These are phyloP conservation scores for Juglanconis juglandina DNA, from an alignment of 2,329 filamentous ascomycete species.

Conservation along the genomic window DNA sequence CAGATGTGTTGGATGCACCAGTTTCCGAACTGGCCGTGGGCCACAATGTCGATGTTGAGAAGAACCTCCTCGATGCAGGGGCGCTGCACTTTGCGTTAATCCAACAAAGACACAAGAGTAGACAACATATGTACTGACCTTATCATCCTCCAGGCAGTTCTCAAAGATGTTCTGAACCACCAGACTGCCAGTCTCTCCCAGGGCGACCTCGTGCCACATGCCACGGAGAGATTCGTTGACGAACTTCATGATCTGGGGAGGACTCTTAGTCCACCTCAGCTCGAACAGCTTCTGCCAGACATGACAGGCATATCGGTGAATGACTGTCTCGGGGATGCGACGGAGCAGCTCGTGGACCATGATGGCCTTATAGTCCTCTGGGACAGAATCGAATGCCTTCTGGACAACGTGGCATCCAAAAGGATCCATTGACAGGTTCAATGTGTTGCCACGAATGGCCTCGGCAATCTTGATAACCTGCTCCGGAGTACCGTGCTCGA, in stretches of 20 bases:
- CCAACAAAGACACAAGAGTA: not conserved
- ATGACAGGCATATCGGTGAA: conserved; percentile 97
- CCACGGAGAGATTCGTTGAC: conserved; percentile 92
- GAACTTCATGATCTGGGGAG: conserved; percentile 96
- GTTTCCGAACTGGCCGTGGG: conserved; percentile 96
- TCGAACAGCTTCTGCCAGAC: conserved; percentile 99
- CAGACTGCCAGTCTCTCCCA: conserved; percentile 94
- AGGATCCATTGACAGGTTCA: conserved; percentile 95
- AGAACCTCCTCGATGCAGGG: conserved; percentile 97
- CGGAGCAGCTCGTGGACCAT: conserved; percentile 98
- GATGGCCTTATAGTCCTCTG: conserved; percentile 94
- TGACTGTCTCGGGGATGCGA: conserved; percentile 93
- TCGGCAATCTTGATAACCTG: conserved; percentile 94
- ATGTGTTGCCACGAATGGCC: conserved; percentile 87
- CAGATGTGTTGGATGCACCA: conserved; percentile 99
- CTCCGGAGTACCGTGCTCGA: conserved; percentile 93
- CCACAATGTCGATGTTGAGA: conserved; percentile 89
- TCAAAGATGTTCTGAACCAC: conserved; percentile 99
- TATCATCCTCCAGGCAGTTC: conserved; percentile 97
- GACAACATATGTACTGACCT: conserved; percentile 55
- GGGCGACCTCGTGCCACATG: conserved; percentile 98
- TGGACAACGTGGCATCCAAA: conserved; percentile 98
- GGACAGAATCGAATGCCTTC: conserved; percentile 96
- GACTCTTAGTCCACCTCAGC: conserved; percentile 88
- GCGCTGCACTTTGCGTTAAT: conserved; percentile 54